Evolutionary conservation across 192 early-diverging fungal genomes (phyloP).

Genomic region (Coemansia sp.): DNA sequence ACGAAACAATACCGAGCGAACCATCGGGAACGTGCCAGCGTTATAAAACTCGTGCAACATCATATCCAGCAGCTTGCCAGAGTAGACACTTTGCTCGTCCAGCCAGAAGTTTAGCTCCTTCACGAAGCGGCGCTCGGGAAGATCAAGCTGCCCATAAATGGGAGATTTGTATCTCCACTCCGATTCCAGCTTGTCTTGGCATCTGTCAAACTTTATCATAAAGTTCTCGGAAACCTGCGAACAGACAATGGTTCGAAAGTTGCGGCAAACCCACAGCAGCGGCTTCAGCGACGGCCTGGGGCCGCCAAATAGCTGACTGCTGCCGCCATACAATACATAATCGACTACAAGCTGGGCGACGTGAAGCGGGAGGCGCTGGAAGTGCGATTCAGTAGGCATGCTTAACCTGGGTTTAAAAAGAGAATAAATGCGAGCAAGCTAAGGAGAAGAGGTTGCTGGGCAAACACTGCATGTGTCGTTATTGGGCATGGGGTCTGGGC

Average conservation of each 20-base stretch:
- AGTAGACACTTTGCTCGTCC: not conserved
- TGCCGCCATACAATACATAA: not conserved
- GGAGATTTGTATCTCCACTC: not conserved
- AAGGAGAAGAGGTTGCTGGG: not conserved
- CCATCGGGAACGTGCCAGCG: not conserved
- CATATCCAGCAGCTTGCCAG: not conserved
- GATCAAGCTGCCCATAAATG: not conserved
- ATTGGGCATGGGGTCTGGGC: too few relatives aligned
- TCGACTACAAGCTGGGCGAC: not conserved
- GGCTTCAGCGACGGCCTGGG: not conserved
- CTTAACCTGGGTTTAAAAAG: not conserved
- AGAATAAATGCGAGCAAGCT: not conserved
- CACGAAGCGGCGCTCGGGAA: not conserved
- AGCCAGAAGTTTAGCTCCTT: not conserved
- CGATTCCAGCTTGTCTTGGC: not conserved
- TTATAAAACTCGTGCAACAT: not conserved
- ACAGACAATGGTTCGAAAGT: not conserved
- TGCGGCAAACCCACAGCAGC: not conserved
- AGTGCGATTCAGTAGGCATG: not conserved
- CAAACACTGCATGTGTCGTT: not conserved
- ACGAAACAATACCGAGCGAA: not conserved
- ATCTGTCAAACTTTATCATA: not conserved
- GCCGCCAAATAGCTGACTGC: not conserved
- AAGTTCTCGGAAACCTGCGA: not conserved
- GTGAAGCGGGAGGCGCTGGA: not conserved